Evolutionary conservation across 148 eudicot species (phyloP).

Genomic region (Suaeda aralocaspica): DNA sequence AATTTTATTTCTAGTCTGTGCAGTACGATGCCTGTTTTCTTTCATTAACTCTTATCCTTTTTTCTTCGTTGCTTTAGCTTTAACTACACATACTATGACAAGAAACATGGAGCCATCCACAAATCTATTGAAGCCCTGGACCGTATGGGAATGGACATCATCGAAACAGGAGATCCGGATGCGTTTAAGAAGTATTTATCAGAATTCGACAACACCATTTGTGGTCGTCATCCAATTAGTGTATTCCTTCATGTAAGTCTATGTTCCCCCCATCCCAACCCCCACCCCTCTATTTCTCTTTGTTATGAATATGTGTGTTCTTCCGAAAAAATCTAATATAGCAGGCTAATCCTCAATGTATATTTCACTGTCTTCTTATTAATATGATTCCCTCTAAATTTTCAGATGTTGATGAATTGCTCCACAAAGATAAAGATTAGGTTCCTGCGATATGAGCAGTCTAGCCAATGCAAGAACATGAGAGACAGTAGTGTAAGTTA

Average conservation of each 20-base stretch:
- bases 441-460: constrained; percentile 88
- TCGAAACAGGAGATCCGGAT: constrained; percentile 93
- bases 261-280: no score
- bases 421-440: constrained; percentile 70
- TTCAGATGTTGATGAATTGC: constrained; percentile 75
- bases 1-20: neutral
- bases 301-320: no score
- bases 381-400: neutral
- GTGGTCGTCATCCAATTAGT: constrained; percentile 96
- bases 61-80: constrained; percentile 46
- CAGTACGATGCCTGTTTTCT: neutral
- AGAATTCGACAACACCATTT: constrained; percentile 89
- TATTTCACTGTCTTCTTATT: no score
- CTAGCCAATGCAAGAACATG: constrained; percentile 86
- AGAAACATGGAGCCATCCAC: constrained; percentile 82
- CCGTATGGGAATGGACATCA: constrained; percentile 81
- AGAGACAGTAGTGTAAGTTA: constrained; percentile 98
- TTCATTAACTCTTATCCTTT: neutral
- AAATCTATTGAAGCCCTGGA: constrained; percentile 91
- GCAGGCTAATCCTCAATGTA: no score
- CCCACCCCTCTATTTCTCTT: no score
- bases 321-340: no score
- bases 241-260: constrained; percentile 89
- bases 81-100: constrained; percentile 69
- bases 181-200: constrained; percentile 69